Conservation (phyloP, 176 grass and related monocot genomes). For the Oryza longistaminata region DNA sequence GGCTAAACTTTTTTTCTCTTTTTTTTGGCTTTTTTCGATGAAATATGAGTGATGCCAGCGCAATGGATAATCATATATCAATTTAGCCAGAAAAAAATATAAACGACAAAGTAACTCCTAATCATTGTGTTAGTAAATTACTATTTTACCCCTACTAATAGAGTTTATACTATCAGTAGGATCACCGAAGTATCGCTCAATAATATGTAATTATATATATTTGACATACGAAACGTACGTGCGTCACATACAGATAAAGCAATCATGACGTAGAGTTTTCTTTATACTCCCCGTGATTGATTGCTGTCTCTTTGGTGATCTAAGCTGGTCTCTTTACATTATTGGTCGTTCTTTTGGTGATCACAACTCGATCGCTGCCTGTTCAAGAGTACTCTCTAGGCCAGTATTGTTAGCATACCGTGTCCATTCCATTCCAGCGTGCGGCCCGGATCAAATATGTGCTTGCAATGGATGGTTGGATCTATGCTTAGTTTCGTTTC, state of each 20-base stretch:
- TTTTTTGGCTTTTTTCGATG: too few relatives aligned
- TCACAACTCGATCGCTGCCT: background rate
- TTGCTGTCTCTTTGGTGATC: background rate
- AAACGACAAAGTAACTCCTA: too few relatives aligned
- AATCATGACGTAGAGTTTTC: background rate
- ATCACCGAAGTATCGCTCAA: too few relatives aligned
- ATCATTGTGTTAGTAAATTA: too few relatives aligned
- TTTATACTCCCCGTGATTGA: background rate
- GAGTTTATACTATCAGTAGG: too few relatives aligned
- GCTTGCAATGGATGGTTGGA: background rate
- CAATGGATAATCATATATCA: too few relatives aligned
- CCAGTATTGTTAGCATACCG: background rate
- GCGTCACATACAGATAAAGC: background rate
- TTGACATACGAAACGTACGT: background rate
- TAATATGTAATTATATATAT: too few relatives aligned
- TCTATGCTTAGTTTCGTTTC: background rate
- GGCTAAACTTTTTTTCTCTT: too few relatives aligned
- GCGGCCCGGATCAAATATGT: background rate
- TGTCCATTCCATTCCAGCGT: background rate
- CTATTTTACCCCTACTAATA: too few relatives aligned
- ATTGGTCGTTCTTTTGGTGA: background rate
- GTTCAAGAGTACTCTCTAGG: too few relatives aligned
- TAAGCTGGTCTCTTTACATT: background rate
- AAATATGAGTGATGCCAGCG: too few relatives aligned
- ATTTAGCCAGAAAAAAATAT: too few relatives aligned